Base-by-base conservation (phyloP, 306 rosid genomes). In the Begonia masoniana region DNA sequence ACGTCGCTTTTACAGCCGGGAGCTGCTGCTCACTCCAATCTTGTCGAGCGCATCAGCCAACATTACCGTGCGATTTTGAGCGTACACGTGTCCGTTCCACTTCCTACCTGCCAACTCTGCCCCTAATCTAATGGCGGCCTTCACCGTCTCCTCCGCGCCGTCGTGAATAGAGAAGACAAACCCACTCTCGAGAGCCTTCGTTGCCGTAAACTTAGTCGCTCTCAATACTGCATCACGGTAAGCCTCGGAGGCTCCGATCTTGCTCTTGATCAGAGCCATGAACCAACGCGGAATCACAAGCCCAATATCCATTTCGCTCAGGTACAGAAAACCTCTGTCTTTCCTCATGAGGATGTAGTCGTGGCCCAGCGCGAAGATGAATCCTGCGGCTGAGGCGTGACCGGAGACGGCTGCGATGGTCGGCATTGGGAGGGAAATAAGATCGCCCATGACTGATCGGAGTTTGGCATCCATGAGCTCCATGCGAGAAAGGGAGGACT, bases 71-170 rank as follows among this genome's bases (percentile, higher is more conserved):
- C 94, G 69, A 59, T 62, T 89, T 63, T 56, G 58, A 57, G 68
- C 95, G 75, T 85, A 89, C 70, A 72, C 87, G 65, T 66, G 71
- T 54, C 95, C 95, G 17, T 80, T 68, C 94, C 97, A 85, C 0
- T 64, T 81, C 60, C 71, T 64, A 31, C 52, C 73, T 7, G 59
- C 58, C 39, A 89, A 58, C 2, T 55, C 57, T 61, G 66, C 74
- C 14, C 68, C 94, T 43, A 76, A 17, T 6, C 3, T 43, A 2
- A 70, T 58, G 19, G 94, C 95, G 55, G 80, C 87, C 54, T 52
- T 63, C 9, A 82, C 21, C 6, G 97, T 89, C 52, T 73, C 74
- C 51, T 31, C 83, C 10, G 70, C 82, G 50, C 68, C 23, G 13
- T 59, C 76, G 60, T 82, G 74, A 54, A 77, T 83, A 54, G 78